Evolutionary conservation across 75 land plant genomes (phyloP), one percentile per base, ranked within the genome.

Genomic region (Azolla pinnata): DNA sequence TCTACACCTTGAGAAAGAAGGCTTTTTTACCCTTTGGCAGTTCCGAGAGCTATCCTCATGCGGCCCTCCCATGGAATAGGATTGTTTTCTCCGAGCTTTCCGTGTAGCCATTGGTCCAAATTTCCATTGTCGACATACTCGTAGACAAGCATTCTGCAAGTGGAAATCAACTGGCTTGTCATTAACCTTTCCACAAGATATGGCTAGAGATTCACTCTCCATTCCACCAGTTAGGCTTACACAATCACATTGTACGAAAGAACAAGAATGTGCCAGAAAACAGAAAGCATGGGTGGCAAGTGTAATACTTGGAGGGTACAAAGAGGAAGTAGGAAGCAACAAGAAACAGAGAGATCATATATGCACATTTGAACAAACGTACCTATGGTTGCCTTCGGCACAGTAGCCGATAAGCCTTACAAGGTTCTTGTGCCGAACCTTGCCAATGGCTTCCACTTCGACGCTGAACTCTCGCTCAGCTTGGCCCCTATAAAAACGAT

Each of bases 91-190:
- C 75, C 78, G 24, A 76, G 67, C 33, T 78, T 78, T 1, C 91
- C 91, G 60, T 87, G 91, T 18, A 87, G 82, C 91, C 91, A 87
- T 45, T 87, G 86, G 29, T 83, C 91, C 64, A 87, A 55, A 79
- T 87, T 87, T 4, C 91, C 91, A 69, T 87, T 87, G 60, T 87
- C 84, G 58, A 87, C 77, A 65, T 80, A 87, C 62, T 87, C 91
- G 45, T 87, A 87, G 7, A 87, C 91, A 55, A 87, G 87, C 87
- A 87, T 87, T 75, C 86, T 87, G 74, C 23, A 61, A 61, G 21
- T 23, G 16, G 47, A 8, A 19, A n/a, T n/a, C n/a, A n/a, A n/a
- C n/a, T n/a, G n/a, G n/a, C n/a, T n/a, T n/a, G n/a, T n/a, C n/a
- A n/a, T n/a, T n/a, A n/a, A n/a, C n/a, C n/a, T n/a, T n/a, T n/a